Conservation (phyloP, 345 rosid species). For the Camelina neglecta region DNA sequence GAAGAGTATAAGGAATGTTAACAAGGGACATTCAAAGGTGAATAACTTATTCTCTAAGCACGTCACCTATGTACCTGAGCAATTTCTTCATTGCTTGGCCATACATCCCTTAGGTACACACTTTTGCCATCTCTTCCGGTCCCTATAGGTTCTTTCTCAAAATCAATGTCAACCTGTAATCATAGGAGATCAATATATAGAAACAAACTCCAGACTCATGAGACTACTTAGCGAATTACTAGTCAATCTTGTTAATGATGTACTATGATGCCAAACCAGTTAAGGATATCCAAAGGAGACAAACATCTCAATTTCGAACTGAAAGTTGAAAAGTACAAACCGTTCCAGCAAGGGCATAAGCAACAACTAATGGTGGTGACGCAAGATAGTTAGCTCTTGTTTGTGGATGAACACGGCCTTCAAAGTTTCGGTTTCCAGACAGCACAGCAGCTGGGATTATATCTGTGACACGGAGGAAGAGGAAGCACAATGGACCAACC, state of each 20-base stretch:
- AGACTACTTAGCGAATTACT: not conserved
- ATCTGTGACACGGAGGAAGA: conserved; percentile 50
- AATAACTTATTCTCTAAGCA: not conserved
- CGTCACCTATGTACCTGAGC: conserved; percentile 55
- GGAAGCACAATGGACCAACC: conserved; percentile 18
- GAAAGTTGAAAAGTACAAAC: conserved; percentile 30
- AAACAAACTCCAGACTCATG: not conserved
- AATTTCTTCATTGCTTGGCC: conserved; percentile 81
- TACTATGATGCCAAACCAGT: not conserved
- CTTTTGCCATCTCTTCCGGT: conserved; percentile 66
- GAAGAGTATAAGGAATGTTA: conserved; percentile 23
- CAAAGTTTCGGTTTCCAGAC: conserved; percentile 86
- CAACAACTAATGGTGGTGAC: conserved; percentile 91
- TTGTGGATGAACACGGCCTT: conserved; percentile 83
- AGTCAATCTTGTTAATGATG: conserved; percentile 1
- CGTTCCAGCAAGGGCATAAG: conserved; percentile 91
- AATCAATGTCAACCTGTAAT: conserved; percentile 80
- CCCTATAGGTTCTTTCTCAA: conserved; percentile 81
- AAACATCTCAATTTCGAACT: not conserved
- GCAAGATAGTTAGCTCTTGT: conserved; percentile 92
- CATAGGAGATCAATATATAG: not conserved
- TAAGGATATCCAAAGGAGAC: conserved; percentile 1
- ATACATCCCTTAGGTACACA: conserved; percentile 71
- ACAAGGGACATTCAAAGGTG: not conserved
- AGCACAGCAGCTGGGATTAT: conserved; percentile 84